These are phyloP conservation scores for Pluteus cervinus DNA, from an alignment of 768 basidiomycete genomes.

Conservation along the genomic window DNA sequence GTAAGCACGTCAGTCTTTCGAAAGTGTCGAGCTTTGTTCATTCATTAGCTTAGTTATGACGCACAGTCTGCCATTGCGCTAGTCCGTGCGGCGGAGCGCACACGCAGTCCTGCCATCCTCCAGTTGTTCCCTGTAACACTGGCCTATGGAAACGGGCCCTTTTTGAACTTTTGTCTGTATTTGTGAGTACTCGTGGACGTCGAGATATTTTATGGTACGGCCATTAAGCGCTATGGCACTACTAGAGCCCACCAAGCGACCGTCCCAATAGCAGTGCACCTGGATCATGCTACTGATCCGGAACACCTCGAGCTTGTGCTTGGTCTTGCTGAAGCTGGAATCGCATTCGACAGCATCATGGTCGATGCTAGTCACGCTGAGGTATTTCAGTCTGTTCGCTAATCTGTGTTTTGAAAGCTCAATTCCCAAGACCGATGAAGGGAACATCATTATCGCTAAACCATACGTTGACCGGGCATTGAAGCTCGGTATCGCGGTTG, in stretches of 20 bases:
- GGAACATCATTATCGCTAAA: slow-evolving; percentile 37
- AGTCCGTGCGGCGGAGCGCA: slow-evolving; percentile 42
- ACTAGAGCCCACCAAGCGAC: slow-evolving; percentile 36
- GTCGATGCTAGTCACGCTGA: slow-evolving; percentile 45
- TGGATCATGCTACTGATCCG: slow-evolving; percentile 42
- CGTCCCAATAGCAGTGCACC: slow-evolving; percentile 43
- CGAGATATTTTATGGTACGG: background rate
- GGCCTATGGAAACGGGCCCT: slow-evolving; percentile 38
- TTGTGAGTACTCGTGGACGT: slow-evolving; percentile 17
- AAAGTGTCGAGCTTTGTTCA: no score
- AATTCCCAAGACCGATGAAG: slow-evolving; percentile 35
- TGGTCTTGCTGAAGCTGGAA: slow-evolving; percentile 37
- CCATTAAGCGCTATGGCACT: background rate
- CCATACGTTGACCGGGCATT: slow-evolving; percentile 38
- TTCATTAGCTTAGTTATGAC: slow-evolving; percentile 38
- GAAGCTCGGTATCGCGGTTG: slow-evolving; percentile 33
- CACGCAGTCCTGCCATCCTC: slow-evolving; percentile 37
- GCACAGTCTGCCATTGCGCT: slow-evolving; percentile 37
- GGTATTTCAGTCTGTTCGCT: slow-evolving; percentile 12
- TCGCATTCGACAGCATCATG: slow-evolving; percentile 45
- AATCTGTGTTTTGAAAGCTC: background rate
- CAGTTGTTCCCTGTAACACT: slow-evolving; percentile 41
- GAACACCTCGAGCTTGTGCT: slow-evolving; percentile 41
- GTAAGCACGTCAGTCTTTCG: slow-evolving; percentile 16
- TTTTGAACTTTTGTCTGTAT: slow-evolving; percentile 37